Percentiles rank a stretch among this genome's conserved stretches.
Evolutionary conservation across 2,329 filamentous ascomycete genomes (phyloP).

Genomic region (Myriosclerotinia duriaeana): DNA sequence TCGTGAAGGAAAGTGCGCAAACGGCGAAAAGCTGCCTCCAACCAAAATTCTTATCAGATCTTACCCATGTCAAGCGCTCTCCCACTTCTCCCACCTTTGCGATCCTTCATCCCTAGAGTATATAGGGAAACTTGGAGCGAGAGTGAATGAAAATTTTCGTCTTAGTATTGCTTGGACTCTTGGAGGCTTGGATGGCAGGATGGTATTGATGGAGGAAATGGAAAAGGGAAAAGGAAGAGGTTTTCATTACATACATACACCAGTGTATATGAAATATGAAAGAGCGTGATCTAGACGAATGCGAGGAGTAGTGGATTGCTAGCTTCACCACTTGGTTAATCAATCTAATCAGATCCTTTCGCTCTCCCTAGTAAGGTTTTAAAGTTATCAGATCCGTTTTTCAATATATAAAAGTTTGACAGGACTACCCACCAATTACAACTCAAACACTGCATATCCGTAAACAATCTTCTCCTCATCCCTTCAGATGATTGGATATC

Average conservation of each 20-base stretch:
- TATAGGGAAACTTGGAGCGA: neutral
- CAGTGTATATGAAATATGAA: no score
- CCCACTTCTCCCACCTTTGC: neutral
- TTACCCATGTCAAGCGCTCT: neutral
- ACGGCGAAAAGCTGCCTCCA: neutral
- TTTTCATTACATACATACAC: neutral
- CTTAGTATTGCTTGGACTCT: neutral
- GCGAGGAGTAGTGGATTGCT: neutral
- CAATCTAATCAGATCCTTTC: neutral
- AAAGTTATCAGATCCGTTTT: conserved; percentile 21
- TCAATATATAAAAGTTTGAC: neutral
- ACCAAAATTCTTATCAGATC: conserved; percentile 15
- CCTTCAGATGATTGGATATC: neutral
- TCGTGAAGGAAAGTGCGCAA: neutral
- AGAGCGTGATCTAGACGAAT: no score
- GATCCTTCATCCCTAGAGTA: neutral
- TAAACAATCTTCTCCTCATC: conserved; percentile 6
- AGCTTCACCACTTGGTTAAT: neutral
- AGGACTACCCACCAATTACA: neutral
- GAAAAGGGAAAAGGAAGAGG: no score
- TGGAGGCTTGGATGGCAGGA: neutral
- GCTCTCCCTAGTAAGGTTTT: neutral
- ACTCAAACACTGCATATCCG: no score
- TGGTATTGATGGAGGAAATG: neutral
- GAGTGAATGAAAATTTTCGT: neutral